These are phyloP conservation scores for Raffaelea ambrosiae DNA, from an alignment of 2,329 filamentous ascomycete species.

Conservation along the genomic window DNA sequence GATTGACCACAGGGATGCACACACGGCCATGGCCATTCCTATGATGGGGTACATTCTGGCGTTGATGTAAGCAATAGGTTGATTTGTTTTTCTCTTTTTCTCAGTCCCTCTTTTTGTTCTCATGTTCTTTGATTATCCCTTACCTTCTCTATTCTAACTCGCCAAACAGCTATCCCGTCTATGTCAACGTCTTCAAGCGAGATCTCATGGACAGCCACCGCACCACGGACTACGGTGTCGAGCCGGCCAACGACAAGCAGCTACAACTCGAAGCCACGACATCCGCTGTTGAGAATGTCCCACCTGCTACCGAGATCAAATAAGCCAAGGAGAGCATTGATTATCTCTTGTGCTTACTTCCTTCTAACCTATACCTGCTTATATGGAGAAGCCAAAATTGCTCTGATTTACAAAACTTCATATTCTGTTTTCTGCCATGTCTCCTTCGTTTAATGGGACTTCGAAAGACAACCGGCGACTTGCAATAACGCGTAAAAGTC, in stretches of 20 bases:
- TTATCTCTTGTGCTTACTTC: not conserved
- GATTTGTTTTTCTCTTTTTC: not conserved
- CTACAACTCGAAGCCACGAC: constrained; percentile 18
- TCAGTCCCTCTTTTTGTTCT: not conserved
- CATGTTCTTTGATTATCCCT: not conserved
- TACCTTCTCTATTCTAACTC: not conserved
- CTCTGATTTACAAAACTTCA: too few species aligned
- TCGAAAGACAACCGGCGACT: too few species aligned
- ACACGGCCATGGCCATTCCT: constrained; percentile 19
- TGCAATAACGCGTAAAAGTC: too few species aligned
- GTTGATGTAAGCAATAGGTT: constrained; percentile 15
- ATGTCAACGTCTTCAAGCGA: constrained; percentile 21
- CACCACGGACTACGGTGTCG: constrained; percentile 17
- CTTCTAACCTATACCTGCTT: too few species aligned
- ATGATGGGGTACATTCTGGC: constrained; percentile 22
- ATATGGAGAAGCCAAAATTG: too few species aligned
- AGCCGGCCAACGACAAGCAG: constrained; percentile 15
- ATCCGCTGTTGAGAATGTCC: constrained; percentile 2
- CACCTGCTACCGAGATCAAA: not conserved
- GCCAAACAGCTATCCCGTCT: constrained; percentile 18
- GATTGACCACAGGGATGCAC: constrained; percentile 16
- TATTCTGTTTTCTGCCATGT: too few species aligned
- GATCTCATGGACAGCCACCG: constrained; percentile 22
- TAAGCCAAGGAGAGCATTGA: not conserved
- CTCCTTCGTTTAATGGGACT: too few species aligned